Conservation (phyloP, 129 eudicot species). For the Heracleum sosnowskyi region DNA sequence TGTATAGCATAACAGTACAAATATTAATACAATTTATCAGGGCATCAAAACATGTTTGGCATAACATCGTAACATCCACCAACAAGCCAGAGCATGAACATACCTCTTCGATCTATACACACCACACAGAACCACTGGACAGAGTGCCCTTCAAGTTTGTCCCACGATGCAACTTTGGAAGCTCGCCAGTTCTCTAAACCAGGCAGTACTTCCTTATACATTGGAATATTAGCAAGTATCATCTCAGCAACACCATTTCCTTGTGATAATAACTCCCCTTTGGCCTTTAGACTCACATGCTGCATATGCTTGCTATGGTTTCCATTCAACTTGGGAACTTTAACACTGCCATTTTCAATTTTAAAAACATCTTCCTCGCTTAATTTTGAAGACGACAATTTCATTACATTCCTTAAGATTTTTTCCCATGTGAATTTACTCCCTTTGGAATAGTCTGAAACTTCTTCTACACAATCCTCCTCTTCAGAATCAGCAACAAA, state of each 20-base stretch:
- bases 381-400: conserved; percentile 39
- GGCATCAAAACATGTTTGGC: neutral
- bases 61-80: neutral
- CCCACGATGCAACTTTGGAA: conserved; percentile 73
- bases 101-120: conserved; percentile 85
- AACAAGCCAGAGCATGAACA: neutral
- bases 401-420: conserved; percentile 39
- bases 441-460: conserved; percentile 46
- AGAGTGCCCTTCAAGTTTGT: conserved; percentile 69
- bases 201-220: conserved; percentile 60
- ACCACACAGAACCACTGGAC: conserved; percentile 85
- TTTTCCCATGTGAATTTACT: conserved; percentile 56
- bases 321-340: conserved; percentile 70
- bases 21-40: neutral
- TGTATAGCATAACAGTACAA: neutral
- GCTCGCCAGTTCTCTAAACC: conserved; percentile 84
- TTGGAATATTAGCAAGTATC: conserved; percentile 58
- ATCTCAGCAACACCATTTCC: conserved; percentile 62
- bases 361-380: conserved; percentile 50
- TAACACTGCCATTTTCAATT: conserved; percentile 35
- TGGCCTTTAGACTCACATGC: conserved; percentile 46
- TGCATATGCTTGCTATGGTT: conserved; percentile 66
- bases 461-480: conserved; percentile 45
- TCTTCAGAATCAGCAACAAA: conserved; percentile 58
- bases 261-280: conserved; percentile 49